Evolutionary conservation across 225 moss, liverwort and hornwort species (phyloP).

Genomic region (Marchantia polymorpha): DNA sequence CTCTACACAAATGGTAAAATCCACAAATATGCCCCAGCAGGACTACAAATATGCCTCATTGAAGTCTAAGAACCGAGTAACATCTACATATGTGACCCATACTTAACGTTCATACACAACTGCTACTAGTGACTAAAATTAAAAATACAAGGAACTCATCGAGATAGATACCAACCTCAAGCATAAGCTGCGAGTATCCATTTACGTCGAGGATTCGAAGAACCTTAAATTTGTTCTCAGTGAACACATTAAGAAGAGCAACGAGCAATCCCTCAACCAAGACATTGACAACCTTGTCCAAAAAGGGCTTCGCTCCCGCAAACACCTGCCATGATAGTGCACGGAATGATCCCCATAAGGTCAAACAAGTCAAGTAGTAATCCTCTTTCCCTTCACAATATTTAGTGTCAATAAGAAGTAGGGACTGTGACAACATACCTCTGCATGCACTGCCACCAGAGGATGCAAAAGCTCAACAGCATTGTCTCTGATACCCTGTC

Average conservation of each 20-base stretch:
- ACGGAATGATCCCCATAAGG: neutral
- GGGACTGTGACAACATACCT: conserved; percentile 48
- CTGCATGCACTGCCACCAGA: conserved; percentile 85
- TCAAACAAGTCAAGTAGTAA: no score
- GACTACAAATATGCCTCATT: no score
- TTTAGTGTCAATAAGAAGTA: neutral
- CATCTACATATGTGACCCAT: no score
- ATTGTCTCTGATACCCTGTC: conserved; percentile 85
- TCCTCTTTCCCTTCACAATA: neutral
- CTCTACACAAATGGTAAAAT: no score
- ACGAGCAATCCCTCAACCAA: conserved; percentile 77
- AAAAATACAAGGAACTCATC: neutral
- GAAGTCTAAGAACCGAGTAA: no score
- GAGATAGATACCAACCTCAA: conserved; percentile 54
- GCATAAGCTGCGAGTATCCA: conserved; percentile 91
- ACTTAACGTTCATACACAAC: no score
- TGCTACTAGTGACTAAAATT: neutral
- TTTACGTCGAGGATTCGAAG: conserved; percentile 77
- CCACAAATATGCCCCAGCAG: no score
- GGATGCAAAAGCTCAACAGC: conserved; percentile 91
- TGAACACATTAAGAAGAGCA: conserved; percentile 78
- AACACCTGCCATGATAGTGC: conserved; percentile 48
- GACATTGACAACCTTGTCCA: conserved; percentile 75
- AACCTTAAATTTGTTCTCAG: conserved; percentile 74
- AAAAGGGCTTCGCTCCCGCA: conserved; percentile 79